Evolutionary conservation across 148 eudicot species (phyloP), one percentile per base, ranked within the genome.

Genomic region (Oxyria digyna): DNA sequence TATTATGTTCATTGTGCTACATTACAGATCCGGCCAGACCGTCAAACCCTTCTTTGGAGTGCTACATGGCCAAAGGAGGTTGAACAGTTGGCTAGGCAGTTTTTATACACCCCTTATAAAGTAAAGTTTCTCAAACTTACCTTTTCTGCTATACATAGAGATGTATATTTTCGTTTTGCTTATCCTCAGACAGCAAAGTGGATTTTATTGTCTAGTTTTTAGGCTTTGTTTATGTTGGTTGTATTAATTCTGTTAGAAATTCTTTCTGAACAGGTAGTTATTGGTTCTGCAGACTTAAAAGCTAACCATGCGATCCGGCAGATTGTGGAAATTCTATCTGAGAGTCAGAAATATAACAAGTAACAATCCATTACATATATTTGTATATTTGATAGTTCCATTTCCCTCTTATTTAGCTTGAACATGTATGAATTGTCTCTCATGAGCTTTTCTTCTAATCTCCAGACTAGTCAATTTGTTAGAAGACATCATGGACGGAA

Each of bases 31-130:
- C 95, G 96, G 31, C 96, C 98, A 46, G 96, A 90, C 77, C 94
- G 96, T 77, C 98, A 93, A 80, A 89, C 98, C 8, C 78, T 93
- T 70, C 82, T 83, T 62, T 93, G 96, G 96, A 93, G 96, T 83
- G 96, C 98, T 62, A 93, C 96, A 50, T 93, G 98, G 98, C 98
- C 98, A 26, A 93, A 93, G 85, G 98, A 93, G 79, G 98, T 93
- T 81, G 96, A 90, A 74, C 91, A 82, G 69, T 90, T 93, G 71
- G 98, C 98, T 48, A 81, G 88, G 67, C 76, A 79, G 42, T 86
- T 81, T 65, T 86, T 90, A n/a, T 82, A 79, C 74, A 88, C 87
- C 64, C 86, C 98, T 24, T 93, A 93, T 75, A 93, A 89, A 78
- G 96, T 87, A 85, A 81, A 14, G n/a, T 32, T 20, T 42, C 24